phyloP scores from a whole-genome alignment of 441 rosid species.

The Gossypium schwendimanii region DNA sequence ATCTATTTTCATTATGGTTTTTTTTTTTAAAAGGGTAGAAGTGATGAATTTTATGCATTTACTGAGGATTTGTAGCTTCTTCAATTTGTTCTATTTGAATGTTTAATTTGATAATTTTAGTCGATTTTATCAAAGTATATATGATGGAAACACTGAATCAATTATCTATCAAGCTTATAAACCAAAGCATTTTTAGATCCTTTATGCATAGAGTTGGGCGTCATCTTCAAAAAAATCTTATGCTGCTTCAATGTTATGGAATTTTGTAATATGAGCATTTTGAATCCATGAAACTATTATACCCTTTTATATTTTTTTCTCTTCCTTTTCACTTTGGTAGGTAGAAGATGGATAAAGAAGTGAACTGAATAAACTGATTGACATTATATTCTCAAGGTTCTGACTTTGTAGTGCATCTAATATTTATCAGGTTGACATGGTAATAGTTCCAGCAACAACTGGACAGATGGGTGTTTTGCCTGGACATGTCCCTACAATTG shows the following conservation, averaged over 20 bases:
- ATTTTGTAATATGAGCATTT: neutral
- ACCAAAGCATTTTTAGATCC: neutral
- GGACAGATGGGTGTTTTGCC: conserved; percentile 94
- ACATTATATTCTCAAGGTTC: neutral
- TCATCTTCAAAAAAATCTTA: neutral
- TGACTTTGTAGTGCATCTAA: neutral
- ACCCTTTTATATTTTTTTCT: neutral
- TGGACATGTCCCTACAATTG: conserved; percentile 79
- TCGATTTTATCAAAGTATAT: neutral
- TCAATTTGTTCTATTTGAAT: neutral
- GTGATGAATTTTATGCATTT: neutral
- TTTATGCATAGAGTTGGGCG: neutral
- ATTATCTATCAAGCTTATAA: neutral
- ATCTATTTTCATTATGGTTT: too few species aligned
- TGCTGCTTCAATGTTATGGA: neutral
- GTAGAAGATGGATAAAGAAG: neutral
- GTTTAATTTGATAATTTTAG: neutral
- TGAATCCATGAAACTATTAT: neutral
- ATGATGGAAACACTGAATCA: neutral
- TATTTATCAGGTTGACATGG: conserved; percentile 81
- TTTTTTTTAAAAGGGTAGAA: too few species aligned
- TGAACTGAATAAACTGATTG: neutral
- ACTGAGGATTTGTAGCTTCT: neutral
- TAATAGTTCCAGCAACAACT: conserved; percentile 82
- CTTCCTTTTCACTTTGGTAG: neutral